Evolutionary conservation across 805 yeast species (phyloP), one percentile per base, ranked within the genome.

Genomic region (Wilhelminamyces savonicus): DNA sequence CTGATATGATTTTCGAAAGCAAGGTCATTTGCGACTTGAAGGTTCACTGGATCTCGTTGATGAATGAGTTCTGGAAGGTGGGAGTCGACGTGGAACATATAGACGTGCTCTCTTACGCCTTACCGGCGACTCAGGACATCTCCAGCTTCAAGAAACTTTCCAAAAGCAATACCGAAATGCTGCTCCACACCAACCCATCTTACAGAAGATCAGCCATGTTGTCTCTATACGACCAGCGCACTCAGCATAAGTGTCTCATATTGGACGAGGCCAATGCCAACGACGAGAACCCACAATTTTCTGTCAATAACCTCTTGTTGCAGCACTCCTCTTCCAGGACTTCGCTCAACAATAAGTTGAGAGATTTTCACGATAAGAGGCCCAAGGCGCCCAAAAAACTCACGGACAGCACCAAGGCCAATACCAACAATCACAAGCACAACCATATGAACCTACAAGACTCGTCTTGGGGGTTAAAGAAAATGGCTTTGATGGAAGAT

Each of bases 181-280:
- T 67, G 4, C 44, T 62, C 11, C 69, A 62, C 33, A 62, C 69
- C 3, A 63, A 62, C 30, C 64, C 71, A 2, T 62, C 69, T 11
- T 63, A 57, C 41, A 44, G 71, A 30, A 48, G 71, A 28, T 57
- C 65, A 16, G 69, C 69, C 7, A 64, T 64, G 71, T 53, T 64
- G 25, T 63, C 69, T 13, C 48, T 64, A 20, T 64, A 64, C 36
- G 68, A 64, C 39, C 56, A 44, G 30, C 57, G 52, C 27, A 40
- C 44, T 11, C 59, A 54, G 26, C 66, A 58, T 34, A 61, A 52
- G 41, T 53, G 60, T 27, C 41, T 52, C 5, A 49, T 62, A 4
- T 45, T 46, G 33, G 62, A 59, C 29, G 61, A 47, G 7, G 12
- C 16, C 21, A 31, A 30, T 16, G 5, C 29, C 15, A 27, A 34